These are phyloP conservation scores for Ogataea haglerorum DNA, from an alignment of 805 yeast species.

Conservation along the genomic window DNA sequence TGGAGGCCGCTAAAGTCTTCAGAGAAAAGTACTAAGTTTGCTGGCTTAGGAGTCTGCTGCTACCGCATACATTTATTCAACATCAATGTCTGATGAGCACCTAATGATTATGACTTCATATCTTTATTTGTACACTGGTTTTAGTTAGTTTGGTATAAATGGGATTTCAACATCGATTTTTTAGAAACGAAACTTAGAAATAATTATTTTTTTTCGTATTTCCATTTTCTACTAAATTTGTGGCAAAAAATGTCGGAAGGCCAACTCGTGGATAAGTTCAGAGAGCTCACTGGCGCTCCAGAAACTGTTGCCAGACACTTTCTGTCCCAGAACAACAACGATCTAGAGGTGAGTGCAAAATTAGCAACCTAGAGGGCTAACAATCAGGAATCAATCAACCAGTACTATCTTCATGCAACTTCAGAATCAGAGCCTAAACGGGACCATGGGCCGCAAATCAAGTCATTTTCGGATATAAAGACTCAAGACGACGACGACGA, in stretches of 20 bases:
- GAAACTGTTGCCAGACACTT: constrained; percentile 37
- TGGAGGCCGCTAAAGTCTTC: constrained; percentile 97
- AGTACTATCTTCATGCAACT: constrained; percentile 24
- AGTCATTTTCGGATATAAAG: constrained; percentile 33
- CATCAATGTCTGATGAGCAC: constrained; percentile 32
- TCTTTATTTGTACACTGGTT: constrained; percentile 17
- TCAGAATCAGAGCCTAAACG: constrained; percentile 11
- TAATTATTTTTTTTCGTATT: no score
- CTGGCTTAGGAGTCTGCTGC: constrained; percentile 11
- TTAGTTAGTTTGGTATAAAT: constrained; percentile 22
- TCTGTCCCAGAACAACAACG: constrained; percentile 30
- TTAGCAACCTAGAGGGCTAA: constrained; percentile 1
- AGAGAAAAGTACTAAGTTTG: constrained; percentile 40
- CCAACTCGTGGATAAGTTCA: constrained; percentile 31
- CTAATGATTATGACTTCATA: constrained; percentile 15
- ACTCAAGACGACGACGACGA: constrained; percentile 32
- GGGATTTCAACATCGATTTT: constrained; percentile 49
- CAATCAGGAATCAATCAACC: constrained; percentile 25
- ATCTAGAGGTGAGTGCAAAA: constrained; percentile 25
- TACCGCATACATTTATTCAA: constrained; percentile 34
- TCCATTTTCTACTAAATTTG: no score
- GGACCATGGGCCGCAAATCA: constrained; percentile 19
- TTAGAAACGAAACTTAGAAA: constrained; percentile 10
- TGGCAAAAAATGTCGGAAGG: constrained; percentile 15
- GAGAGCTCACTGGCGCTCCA: constrained; percentile 37